Conservation (phyloP, 2,329 filamentous ascomycete species). For the Colletotrichum sp. region DNA sequence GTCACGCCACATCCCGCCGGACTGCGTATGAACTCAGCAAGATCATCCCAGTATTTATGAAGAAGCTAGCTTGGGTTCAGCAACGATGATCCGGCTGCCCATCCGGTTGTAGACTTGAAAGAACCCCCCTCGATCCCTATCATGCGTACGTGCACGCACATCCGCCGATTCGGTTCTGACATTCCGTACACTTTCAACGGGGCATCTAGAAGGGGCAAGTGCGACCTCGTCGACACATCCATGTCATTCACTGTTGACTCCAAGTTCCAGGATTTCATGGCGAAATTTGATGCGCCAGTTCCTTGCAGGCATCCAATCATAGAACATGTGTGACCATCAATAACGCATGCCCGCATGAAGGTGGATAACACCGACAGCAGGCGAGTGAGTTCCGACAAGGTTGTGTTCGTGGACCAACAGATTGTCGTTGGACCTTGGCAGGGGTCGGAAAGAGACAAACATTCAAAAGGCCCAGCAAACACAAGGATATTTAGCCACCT, state of each 20-base stretch:
- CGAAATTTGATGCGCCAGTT: background rate
- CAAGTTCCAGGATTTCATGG: background rate
- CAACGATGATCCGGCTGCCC: background rate
- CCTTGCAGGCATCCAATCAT: background rate
- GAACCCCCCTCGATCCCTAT: background rate
- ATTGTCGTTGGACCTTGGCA: background rate
- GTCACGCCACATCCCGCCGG: background rate
- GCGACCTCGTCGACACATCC: background rate
- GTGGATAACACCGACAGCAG: background rate
- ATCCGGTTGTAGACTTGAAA: background rate
- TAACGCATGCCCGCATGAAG: background rate
- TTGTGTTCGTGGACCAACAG: background rate
- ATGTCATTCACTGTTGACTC: background rate
- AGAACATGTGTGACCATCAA: background rate
- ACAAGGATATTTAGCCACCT: background rate
- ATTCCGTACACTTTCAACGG: background rate
- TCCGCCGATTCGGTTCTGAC: background rate
- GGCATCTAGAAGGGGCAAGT: background rate
- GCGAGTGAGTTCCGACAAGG: background rate
- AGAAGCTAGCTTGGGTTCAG: background rate
- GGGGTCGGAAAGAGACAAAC: background rate
- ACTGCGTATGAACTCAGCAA: background rate
- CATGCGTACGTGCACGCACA: background rate
- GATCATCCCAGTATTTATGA: background rate
- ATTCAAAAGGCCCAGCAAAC: background rate